Evolutionary conservation across 2,329 filamentous ascomycete genomes (phyloP).

Genomic region (Cryphonectria naterciae): DNA sequence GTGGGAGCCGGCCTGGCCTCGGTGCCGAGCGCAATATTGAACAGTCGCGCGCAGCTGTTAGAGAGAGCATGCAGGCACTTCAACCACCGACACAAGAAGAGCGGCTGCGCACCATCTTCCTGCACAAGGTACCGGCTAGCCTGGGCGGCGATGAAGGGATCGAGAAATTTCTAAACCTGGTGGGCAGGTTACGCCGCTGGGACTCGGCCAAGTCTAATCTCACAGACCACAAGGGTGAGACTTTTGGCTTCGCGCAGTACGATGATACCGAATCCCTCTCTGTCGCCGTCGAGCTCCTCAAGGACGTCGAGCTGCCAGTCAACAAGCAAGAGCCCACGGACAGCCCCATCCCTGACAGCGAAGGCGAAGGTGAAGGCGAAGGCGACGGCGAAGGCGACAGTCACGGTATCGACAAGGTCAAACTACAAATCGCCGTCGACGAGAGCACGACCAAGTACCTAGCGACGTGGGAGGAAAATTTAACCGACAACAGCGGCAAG

Average conservation of each 20-base stretch:
- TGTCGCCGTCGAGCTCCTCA: slow-evolving; percentile 82
- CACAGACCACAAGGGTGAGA: slow-evolving; percentile 75
- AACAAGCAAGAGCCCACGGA: slow-evolving; percentile 68
- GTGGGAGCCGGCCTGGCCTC: slow-evolving; percentile 48
- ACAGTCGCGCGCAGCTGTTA: slow-evolving; percentile 66
- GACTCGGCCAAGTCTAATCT: slow-evolving; percentile 68
- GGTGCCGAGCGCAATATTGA: slow-evolving; percentile 70
- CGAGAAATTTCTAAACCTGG: slow-evolving; percentile 76
- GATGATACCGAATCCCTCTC: slow-evolving; percentile 88
- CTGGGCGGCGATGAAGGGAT: slow-evolving; percentile 76
- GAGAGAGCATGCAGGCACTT: slow-evolving; percentile 72
- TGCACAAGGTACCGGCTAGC: slow-evolving; percentile 83
- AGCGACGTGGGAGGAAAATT: slow-evolving; percentile 75
- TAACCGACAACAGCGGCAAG: slow-evolving; percentile 64
- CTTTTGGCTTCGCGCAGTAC: slow-evolving; percentile 95
- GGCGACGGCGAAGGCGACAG: slow-evolving; percentile 51
- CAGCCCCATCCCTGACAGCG: slow-evolving; percentile 37
- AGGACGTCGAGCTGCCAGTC: slow-evolving; percentile 78
- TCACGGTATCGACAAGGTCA: slow-evolving; percentile 67
- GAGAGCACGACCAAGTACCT: slow-evolving; percentile 82
- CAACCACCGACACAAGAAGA: slow-evolving; percentile 88
- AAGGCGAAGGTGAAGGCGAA: slow-evolving; percentile 40
- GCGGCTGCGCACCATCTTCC: slow-evolving; percentile 86
- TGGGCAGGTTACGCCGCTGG: slow-evolving; percentile 83
- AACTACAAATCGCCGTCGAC: slow-evolving; percentile 77